phyloP scores from a whole-genome alignment of 441 rosid genomes.

The Viola pubescens region DNA sequence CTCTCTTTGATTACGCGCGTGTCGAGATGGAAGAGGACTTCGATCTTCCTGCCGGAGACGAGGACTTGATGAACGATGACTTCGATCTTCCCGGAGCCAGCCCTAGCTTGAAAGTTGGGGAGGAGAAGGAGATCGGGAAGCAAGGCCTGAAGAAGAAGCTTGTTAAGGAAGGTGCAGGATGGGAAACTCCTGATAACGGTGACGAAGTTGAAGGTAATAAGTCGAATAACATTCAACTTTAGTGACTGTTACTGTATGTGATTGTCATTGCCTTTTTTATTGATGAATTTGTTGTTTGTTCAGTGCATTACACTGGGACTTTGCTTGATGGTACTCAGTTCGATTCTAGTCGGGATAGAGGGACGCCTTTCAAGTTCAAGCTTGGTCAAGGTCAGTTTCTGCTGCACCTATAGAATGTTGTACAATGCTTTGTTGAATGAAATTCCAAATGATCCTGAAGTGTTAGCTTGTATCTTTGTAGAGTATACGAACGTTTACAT shows the following conservation, averaged over 20 bases:
- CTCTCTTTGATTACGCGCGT: neutral
- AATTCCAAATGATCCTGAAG: neutral
- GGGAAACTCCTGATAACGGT: constrained; percentile 62
- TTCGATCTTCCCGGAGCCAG: constrained; percentile 22
- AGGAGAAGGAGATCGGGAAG: constrained; percentile 62
- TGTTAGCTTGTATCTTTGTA: neutral
- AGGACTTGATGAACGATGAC: constrained; percentile 22
- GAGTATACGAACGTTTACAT: too few relatives aligned
- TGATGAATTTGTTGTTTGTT: neutral
- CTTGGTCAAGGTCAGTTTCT: constrained; percentile 63
- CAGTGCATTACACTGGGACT: constrained; percentile 90
- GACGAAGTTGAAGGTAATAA: constrained; percentile 70
- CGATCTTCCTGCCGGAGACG: constrained; percentile 37
- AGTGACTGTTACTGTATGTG: neutral
- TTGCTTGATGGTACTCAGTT: constrained; percentile 76
- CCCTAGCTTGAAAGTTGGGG: constrained; percentile 39
- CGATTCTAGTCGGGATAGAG: constrained; percentile 76
- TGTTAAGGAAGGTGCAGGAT: constrained; percentile 52
- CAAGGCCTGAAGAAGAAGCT: constrained; percentile 67
- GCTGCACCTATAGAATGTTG: too few relatives aligned
- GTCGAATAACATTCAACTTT: too few relatives aligned
- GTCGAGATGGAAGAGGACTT: constrained; percentile 51
- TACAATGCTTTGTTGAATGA: neutral
- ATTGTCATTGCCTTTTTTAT: neutral
- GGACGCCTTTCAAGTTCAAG: constrained; percentile 76